Percentiles rank a stretch among this genome's conserved stretches.
phyloP scores from a whole-genome alignment of 2,329 filamentous ascomycete species.

The Microcera coccophila region DNA sequence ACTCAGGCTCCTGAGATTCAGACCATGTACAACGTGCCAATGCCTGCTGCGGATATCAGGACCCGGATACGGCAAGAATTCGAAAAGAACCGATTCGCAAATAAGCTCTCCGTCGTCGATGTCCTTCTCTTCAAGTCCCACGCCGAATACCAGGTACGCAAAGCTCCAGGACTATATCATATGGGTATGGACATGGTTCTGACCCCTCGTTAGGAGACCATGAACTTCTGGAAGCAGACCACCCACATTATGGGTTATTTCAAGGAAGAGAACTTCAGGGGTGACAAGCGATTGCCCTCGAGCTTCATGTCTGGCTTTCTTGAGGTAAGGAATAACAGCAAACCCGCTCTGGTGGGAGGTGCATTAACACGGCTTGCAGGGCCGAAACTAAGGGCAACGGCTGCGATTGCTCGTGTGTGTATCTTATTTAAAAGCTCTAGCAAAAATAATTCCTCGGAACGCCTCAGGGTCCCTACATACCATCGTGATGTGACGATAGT shows the following conservation, averaged over 20 bases:
- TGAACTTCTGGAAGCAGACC: constrained; percentile 99
- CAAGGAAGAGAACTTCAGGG: constrained; percentile 73
- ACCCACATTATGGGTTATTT: constrained; percentile 97
- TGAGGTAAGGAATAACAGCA: constrained; percentile 62
- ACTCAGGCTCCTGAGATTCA: constrained; percentile 90
- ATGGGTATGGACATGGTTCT: constrained; percentile 5
- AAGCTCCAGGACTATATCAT: no score
- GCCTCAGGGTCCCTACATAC: constrained; percentile 28
- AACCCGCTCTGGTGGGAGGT: no score
- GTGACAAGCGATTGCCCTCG: constrained; percentile 73
- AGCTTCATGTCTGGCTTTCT: constrained; percentile 95
- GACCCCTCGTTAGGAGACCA: constrained; percentile 67
- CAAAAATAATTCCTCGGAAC: constrained; percentile 31
- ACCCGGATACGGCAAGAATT: constrained; percentile 96
- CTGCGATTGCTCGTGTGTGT: constrained; percentile 33
- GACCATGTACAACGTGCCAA: constrained; percentile 90
- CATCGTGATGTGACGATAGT: constrained; percentile 20
- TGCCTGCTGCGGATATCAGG: constrained; percentile 81
- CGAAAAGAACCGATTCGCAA: constrained; percentile 89
- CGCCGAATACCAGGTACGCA: constrained; percentile 82
- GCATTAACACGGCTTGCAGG: constrained; percentile 36
- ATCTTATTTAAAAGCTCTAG: constrained; percentile 29
- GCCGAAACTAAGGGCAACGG: constrained; percentile 50
- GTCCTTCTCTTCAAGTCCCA: constrained; percentile 88
- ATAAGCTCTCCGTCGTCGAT: constrained; percentile 82